Evolutionary conservation across 768 basidiomycete species (phyloP).

Genomic region (Ramaria sp.): DNA sequence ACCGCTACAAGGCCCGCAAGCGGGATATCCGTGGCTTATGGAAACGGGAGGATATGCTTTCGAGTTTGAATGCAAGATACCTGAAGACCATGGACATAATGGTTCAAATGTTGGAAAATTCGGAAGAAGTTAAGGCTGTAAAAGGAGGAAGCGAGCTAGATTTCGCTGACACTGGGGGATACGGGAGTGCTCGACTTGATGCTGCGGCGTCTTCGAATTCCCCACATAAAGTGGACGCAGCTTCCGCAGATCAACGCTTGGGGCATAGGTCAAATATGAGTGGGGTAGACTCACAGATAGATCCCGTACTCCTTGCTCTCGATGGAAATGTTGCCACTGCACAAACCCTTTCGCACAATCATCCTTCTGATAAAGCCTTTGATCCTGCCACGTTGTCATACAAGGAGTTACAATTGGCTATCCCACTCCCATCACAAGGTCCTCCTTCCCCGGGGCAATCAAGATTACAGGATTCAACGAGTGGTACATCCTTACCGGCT

Average conservation of each 20-base stretch:
- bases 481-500: too few relatives aligned
- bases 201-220: background rate
- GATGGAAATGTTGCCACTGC: background rate
- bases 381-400: background rate
- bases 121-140: background rate
- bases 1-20: background rate
- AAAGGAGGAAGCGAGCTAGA: background rate
- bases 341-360: background rate
- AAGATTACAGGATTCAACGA: background rate
- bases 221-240: too few relatives aligned
- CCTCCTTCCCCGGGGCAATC: background rate
- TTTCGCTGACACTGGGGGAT: too few relatives aligned
- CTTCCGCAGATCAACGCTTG: background rate
- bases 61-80: background rate
- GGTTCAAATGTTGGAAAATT: background rate
- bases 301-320: background rate
- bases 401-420: background rate
- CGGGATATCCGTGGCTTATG: background rate
- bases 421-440: background rate
- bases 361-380: background rate
- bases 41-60: conserved; percentile 1
- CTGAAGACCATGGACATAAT: background rate
- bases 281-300: background rate
- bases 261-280: background rate
- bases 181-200: background rate